Evolutionary conservation across 2,329 filamentous ascomycete species (phyloP), one percentile per base, ranked within the genome.

Genomic region (Trichoderma sp.): DNA sequence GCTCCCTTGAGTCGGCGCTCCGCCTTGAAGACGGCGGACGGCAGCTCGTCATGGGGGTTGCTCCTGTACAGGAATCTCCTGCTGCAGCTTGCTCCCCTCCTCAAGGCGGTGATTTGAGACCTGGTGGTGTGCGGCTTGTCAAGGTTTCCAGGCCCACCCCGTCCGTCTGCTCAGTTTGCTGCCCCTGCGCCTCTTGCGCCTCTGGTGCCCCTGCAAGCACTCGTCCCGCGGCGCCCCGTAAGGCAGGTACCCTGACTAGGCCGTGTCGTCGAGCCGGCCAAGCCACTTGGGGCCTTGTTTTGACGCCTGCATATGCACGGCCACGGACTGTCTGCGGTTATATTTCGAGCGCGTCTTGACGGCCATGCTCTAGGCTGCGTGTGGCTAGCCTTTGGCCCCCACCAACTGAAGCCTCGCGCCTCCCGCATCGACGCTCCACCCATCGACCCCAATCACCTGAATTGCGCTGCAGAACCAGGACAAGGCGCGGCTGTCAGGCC

Each of bases 211-310:
- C 61, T 57, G 52, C 21, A 64, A 43, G 43, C 44, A 50, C 51
- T 56, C 61, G 61, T 59, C 56, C 63, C 63, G 63, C 56, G 44
- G 54, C 56, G 63, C 63, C 63, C 63, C 63, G 63, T 65, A 65
- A 65, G 63, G 63, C 63, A 65, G 63, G 63, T 65, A 65, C 63
- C 55, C 59, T 48, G 48, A 52, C 55, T 28, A 57, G 21, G 54
- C 41, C 54, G 30, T 57, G 41, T 57, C 41, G 39, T 44, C 7
- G 24, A 45, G 41, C 54, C 34, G 24, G 19, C 58, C 58, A 61
- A 44, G 58, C 59, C 59, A 62, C 59, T 51, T 30, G 41, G 26
- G 24, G 48, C 59, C 59, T 45, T 62, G 59, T n/a, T 54, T 62
- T 41, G 59, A 52, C 59, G 59, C 59, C 47, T 62, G 47, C 59